These are phyloP conservation scores for Starmerella sp. DNA, from an alignment of 805 yeast species.

Conservation along the genomic window DNA sequence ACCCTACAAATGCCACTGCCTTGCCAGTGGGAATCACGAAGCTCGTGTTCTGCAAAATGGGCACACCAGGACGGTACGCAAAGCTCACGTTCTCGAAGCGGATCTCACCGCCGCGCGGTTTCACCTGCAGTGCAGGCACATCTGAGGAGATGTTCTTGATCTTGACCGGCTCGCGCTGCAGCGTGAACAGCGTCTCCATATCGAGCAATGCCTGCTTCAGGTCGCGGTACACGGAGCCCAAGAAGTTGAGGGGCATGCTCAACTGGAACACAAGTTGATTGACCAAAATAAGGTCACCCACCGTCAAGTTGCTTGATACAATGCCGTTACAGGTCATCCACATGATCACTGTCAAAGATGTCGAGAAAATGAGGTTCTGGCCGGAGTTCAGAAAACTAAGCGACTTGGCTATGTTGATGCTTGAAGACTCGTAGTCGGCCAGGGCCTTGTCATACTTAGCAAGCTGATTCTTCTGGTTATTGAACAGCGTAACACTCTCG, in stretches of 20 bases:
- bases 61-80: conserved; percentile 82
- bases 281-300: conserved; percentile 88
- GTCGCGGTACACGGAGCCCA: conserved; percentile 93
- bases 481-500: conserved; percentile 89
- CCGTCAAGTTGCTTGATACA: conserved; percentile 67
- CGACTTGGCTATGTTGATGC: conserved; percentile 65
- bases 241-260: conserved; percentile 84
- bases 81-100: conserved; percentile 82
- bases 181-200: conserved; percentile 86
- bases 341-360: conserved; percentile 94
- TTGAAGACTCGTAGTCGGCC: conserved; percentile 56
- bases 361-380: conserved; percentile 67
- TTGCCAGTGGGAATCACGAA: conserved; percentile 84
- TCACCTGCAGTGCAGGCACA: conserved; percentile 51
- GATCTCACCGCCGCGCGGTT: conserved; percentile 56
- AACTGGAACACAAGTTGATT: conserved; percentile 94
- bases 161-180: conserved; percentile 62
- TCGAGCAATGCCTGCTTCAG: conserved; percentile 84
- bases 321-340: conserved; percentile 95
- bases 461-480: conserved; percentile 74
- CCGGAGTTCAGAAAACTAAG: conserved; percentile 64
- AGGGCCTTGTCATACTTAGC: conserved; percentile 68
- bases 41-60: conserved; percentile 67
- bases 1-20: conserved; percentile 91
- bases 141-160: conserved; percentile 46